phyloP scores from a whole-genome alignment of 2,329 filamentous ascomycete species.

The Ophiostoma novo-ulmi region DNA sequence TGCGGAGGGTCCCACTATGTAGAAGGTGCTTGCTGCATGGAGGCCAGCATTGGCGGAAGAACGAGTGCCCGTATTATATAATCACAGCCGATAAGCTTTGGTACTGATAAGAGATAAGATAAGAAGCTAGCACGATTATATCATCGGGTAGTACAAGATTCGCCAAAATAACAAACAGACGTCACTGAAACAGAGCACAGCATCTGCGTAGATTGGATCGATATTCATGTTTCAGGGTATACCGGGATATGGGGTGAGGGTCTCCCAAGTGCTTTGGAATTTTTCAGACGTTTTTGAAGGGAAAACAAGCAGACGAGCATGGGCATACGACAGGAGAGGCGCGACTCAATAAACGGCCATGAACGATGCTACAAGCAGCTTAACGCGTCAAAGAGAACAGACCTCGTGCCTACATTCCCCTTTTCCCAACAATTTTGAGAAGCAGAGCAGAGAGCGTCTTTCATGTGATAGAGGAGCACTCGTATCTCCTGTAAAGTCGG shows the following conservation, averaged over 20 bases:
- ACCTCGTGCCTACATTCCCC: not conserved
- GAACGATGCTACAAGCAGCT: not conserved
- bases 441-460: not conserved
- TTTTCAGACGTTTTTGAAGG: not conserved
- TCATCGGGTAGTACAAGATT: not conserved
- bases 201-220: constrained; percentile 9
- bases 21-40: not conserved
- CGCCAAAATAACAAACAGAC: constrained; percentile 8
- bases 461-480: not conserved
- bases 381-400: not conserved
- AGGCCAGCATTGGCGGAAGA: not conserved
- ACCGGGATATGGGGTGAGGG: not conserved
- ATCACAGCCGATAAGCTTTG: not conserved
- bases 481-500: not conserved
- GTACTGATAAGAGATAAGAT: not conserved
- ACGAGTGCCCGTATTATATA: not conserved
- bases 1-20: constrained; percentile 12
- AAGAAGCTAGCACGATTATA: not conserved
- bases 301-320: constrained; percentile 6
- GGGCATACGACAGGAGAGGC: not conserved
- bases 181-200: constrained; percentile 6
- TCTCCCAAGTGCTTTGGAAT: not conserved
- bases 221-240: not conserved
- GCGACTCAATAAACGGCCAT: not conserved
- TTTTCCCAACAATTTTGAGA: not conserved